phyloP scores from a whole-genome alignment of 2,329 filamentous ascomycete species.

The Elsinoe arachidis region DNA sequence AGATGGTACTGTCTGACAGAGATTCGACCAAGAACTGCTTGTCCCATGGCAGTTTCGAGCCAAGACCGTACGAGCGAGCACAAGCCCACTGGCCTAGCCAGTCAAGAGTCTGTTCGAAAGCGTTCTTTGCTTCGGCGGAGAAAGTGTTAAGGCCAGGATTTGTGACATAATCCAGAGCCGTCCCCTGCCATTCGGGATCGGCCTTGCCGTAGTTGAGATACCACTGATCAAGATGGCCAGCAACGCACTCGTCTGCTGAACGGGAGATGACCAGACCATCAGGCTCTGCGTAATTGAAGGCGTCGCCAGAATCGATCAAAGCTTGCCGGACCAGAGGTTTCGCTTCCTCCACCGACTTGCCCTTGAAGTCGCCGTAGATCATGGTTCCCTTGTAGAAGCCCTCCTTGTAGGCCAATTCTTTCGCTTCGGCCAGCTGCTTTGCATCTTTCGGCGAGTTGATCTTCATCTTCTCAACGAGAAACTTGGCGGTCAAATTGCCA shows the following conservation, averaged over 20 bases:
- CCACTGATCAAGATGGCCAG: conserved; percentile 92
- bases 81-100: conserved; percentile 98
- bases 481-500: conserved; percentile 73
- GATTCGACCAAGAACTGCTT: conserved; percentile 82
- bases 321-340: conserved; percentile 77
- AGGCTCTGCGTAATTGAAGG: conserved; percentile 89
- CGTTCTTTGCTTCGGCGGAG: conserved; percentile 47
- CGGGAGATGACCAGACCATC: conserved; percentile 82
- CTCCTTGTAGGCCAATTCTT: conserved; percentile 94
- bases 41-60: conserved; percentile 93
- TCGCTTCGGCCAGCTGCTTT: conserved; percentile 83
- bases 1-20: conserved; percentile 85
- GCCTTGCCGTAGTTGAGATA: conserved; percentile 89
- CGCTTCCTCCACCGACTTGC: conserved; percentile 74
- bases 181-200: conserved; percentile 66
- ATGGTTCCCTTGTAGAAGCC: conserved; percentile 94
- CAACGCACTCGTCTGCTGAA: conserved; percentile 87
- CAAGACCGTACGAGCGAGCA: conserved; percentile 81
- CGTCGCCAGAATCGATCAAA: conserved; percentile 66
- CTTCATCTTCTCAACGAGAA: conserved; percentile 84
- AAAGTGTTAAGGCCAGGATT: conserved; percentile 69
- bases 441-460: conserved; percentile 94
- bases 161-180: conserved; percentile 64
- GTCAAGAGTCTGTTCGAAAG: conserved; percentile 73
- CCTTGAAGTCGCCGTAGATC: conserved; percentile 78